phyloP scores from a whole-genome alignment of 2,329 filamentous ascomycete species.

The Fusarium lyarnte region DNA sequence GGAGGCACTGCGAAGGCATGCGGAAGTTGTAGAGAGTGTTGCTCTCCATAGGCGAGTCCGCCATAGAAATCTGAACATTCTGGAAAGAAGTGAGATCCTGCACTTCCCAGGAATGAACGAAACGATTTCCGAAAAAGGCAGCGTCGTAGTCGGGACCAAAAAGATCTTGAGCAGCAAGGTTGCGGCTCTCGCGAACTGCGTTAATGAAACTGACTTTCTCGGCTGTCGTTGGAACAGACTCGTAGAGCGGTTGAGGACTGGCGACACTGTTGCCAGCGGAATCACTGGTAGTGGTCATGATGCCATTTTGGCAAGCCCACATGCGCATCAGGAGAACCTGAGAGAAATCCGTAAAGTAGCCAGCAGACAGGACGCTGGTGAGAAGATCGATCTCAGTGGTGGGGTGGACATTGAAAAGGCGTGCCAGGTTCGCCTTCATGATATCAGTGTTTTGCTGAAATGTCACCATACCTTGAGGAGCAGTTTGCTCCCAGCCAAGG shows the following conservation, averaged over 20 bases:
- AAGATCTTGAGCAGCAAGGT: constrained; percentile 35
- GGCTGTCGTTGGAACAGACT: constrained; percentile 3
- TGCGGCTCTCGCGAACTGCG: constrained; percentile 21
- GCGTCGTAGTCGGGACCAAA: constrained; percentile 26
- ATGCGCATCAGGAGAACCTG: constrained; percentile 37
- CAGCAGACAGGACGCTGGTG: constrained; percentile 32
- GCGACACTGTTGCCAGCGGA: constrained; percentile 1
- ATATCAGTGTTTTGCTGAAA: constrained; percentile 18
- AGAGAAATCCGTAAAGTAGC: constrained; percentile 39
- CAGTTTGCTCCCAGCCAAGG: constrained; percentile 54
- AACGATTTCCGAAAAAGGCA: not conserved
- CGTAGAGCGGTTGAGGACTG: not conserved
- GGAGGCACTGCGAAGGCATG: not conserved
- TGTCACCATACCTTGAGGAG: constrained; percentile 40
- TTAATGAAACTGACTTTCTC: constrained; percentile 37
- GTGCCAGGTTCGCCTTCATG: not conserved
- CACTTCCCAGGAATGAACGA: constrained; percentile 7
- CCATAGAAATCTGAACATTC: constrained; percentile 1
- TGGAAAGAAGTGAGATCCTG: not conserved
- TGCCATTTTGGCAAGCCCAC: constrained; percentile 34
- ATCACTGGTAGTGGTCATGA: constrained; percentile 39
- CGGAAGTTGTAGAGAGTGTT: constrained; percentile 4
- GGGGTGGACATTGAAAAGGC: constrained; percentile 21
- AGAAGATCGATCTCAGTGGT: constrained; percentile 46
- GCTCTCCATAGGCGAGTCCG: not conserved